These are phyloP conservation scores for Solanum sitiens DNA, from an alignment of 257 asterid species.

Conservation along the genomic window DNA sequence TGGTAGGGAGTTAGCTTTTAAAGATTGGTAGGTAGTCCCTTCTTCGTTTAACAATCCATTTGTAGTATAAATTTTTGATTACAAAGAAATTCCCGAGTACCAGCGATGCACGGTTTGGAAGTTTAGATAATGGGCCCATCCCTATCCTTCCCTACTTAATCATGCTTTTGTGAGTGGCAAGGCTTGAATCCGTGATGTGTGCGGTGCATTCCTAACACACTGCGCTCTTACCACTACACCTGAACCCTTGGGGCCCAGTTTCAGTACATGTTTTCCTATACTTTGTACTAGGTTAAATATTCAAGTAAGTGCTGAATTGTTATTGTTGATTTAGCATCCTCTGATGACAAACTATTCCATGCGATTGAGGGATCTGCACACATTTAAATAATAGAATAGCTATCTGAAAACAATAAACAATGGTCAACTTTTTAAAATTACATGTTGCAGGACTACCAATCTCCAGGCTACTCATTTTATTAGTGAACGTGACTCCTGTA, in stretches of 20 bases:
- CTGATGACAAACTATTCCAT: not conserved
- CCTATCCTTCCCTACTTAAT: not conserved
- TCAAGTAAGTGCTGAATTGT: not conserved
- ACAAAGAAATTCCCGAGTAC: not conserved
- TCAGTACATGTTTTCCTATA: not conserved
- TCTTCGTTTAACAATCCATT: not conserved
- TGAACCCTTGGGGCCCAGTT: not conserved
- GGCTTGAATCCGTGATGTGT: not conserved
- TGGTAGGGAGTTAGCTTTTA: no score
- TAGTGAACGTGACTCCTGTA: not conserved
- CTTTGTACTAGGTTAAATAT: not conserved
- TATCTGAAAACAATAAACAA: not conserved
- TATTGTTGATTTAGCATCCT: not conserved
- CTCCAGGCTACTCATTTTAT: not conserved
- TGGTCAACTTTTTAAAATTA: not conserved
- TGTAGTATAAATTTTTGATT: not conserved
- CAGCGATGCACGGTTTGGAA: not conserved
- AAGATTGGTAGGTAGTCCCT: not conserved
- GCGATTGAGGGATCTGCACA: not conserved
- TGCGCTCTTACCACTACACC: not conserved
- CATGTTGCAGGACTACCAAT: not conserved
- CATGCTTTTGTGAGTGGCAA: not conserved
- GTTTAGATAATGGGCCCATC: not conserved
- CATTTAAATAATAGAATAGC: not conserved
- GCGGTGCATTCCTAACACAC: not conserved